These are phyloP conservation scores for Helicocarpus griseus DNA, from an alignment of 2,329 filamentous ascomycete genomes.

Conservation along the genomic window DNA sequence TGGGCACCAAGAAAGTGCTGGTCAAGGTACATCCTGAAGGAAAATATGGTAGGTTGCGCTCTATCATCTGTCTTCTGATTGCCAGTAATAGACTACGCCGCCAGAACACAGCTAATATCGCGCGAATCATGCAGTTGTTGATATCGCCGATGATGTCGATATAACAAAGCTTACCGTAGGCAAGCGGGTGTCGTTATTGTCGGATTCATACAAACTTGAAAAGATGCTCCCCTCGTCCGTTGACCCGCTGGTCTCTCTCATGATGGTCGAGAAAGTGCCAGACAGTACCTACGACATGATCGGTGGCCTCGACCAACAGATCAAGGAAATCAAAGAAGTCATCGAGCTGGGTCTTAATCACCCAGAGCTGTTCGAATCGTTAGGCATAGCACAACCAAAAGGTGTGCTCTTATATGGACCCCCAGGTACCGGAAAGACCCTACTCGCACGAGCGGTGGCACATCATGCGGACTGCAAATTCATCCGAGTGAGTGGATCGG, in stretches of 20 bases:
- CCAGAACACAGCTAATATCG: conserved; percentile 73
- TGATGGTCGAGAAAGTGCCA: conserved; percentile 99
- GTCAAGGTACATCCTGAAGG: conserved; percentile 99
- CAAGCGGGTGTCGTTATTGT: conserved; percentile 93
- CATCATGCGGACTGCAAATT: conserved; percentile 99
- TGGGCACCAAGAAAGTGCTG: conserved; percentile 98
- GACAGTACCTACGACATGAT: conserved; percentile 99
- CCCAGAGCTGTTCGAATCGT: conserved; percentile 96
- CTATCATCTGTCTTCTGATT: background rate
- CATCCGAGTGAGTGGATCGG: conserved; percentile 90
- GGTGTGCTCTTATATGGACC: conserved; percentile 94
- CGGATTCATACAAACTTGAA: conserved; percentile 96
- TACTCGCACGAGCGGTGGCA: conserved; percentile 87
- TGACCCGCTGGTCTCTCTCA: conserved; percentile 94
- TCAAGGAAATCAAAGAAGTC: conserved; percentile 99
- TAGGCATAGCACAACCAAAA: conserved; percentile 96
- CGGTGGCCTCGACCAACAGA: conserved; percentile 94
- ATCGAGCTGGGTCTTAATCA: conserved; percentile 98
- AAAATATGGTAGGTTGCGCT: conserved; percentile 74
- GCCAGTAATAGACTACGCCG: background rate
- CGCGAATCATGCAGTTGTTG: conserved; percentile 67
- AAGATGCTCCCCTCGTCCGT: conserved; percentile 98
- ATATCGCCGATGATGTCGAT: conserved; percentile 89
- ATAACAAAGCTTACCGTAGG: conserved; percentile 91
- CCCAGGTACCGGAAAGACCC: conserved; percentile 92